Evolutionary conservation across 2,329 filamentous ascomycete genomes (phyloP), one percentile per base, ranked within the genome.

Genomic region (Fusarium paranaense): DNA sequence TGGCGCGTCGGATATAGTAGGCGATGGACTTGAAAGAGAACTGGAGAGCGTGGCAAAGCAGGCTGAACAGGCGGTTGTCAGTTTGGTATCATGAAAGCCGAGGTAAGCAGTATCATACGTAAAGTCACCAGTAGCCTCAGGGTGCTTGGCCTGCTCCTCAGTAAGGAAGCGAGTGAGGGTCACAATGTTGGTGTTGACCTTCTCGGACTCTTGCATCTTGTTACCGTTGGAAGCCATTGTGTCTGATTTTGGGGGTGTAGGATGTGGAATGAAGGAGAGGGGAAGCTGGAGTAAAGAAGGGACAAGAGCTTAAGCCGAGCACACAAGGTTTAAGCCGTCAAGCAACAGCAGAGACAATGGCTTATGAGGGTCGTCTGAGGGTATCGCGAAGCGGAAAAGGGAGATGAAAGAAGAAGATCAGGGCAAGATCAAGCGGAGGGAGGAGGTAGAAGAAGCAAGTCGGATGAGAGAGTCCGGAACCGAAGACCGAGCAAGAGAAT

Each of bases 11-110:
- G 85, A 99, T 99, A 88, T 98, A 99, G 89, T 98, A 98, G 79
- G 97, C 95, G 84, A 99, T 99, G 76, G 95, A 97, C 89, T 99
- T 99, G 93, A 99, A 99, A 75, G 97, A 96, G 88, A 98, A 99
- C 85, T 98, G 97, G 69, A 99, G 93, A 70, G 97, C 95, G 83
- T 99, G 97, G 89, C 95, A 98, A 69, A 99, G 91, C 62, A 99
- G 90, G 80, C 95, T 98, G 62, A 30, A 47, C 13, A 40, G 54
- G 30, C 8, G 40, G 25, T 20, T 32, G 69, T 78, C 59, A 78
- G 70, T 25, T 58, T 32, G 57, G 37, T 40, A 47, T 67, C 64
- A 71, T 71, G 42, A 69, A 40, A 60, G 37, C 61, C 65, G 57
- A 42, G 40, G 50, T 45, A 62, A 71, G 60, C 27, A 54, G 60